phyloP scores from a whole-genome alignment of 108 stramenopile species.

The Fistulifera solaris region DNA sequence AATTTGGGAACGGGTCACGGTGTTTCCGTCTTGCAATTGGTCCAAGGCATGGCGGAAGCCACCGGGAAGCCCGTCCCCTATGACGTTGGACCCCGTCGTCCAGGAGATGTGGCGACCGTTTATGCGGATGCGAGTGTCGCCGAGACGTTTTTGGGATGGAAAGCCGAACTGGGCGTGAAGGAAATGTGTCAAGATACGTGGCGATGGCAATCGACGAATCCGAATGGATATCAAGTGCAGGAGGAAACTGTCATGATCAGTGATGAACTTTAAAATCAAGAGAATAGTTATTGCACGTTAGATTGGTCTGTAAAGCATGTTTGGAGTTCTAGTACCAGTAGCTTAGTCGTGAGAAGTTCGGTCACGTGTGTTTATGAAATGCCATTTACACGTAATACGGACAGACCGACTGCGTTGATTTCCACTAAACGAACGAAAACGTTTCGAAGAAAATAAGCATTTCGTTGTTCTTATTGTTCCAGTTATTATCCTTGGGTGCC shows the following conservation, averaged over 20 bases:
- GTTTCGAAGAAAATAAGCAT: too few species aligned
- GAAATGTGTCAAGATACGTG: constrained; percentile 97
- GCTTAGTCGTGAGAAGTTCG: too few species aligned
- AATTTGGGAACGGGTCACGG: constrained; percentile 97
- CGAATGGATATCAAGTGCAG: constrained; percentile 77
- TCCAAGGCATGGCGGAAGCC: constrained; percentile 87
- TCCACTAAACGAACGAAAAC: too few species aligned
- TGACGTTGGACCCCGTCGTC: constrained; percentile 77
- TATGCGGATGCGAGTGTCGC: constrained; percentile 90
- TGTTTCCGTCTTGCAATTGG: constrained; percentile 90
- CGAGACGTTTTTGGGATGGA: constrained; percentile 77
- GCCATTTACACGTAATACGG: too few species aligned
- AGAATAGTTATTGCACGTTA: too few species aligned
- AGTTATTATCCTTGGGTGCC: too few species aligned
- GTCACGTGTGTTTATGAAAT: too few species aligned
- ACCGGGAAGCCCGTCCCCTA: constrained; percentile 84
- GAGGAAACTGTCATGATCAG: constrained; percentile 13
- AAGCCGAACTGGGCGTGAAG: constrained; percentile 74
- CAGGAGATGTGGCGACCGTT: constrained; percentile 89
- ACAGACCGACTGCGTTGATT: too few species aligned
- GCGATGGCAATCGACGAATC: constrained; percentile 96
- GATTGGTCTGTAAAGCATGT: too few species aligned
- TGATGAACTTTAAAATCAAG: too few species aligned
- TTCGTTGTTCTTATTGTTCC: too few species aligned
- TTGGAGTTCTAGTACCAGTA: too few species aligned